phyloP scores from a whole-genome alignment of 2,329 filamentous ascomycete species.

The Fusarium hainanense region DNA sequence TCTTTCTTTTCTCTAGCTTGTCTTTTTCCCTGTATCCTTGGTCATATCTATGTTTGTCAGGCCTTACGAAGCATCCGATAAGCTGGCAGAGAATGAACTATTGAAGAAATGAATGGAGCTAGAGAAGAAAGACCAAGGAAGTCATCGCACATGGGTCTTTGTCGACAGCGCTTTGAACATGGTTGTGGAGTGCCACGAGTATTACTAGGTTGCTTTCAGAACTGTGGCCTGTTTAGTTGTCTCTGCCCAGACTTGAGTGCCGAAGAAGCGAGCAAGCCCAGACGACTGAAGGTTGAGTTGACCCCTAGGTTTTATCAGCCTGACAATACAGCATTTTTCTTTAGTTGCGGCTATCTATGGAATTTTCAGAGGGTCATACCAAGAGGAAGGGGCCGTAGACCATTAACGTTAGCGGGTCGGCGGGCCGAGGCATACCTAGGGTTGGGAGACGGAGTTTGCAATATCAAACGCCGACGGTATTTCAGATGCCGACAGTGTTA shows the following conservation, averaged over 20 bases:
- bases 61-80: background rate
- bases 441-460: background rate
- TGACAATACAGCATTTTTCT: background rate
- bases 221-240: background rate
- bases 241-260: background rate
- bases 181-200: background rate
- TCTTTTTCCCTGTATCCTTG: background rate
- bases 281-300: background rate
- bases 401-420: no score
- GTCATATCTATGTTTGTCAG: background rate
- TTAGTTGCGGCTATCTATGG: background rate
- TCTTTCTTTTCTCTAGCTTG: background rate
- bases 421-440: no score
- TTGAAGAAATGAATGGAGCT: background rate
- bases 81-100: background rate
- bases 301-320: background rate
- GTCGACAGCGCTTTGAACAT: background rate
- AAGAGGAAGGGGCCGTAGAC: background rate
- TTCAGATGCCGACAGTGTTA: background rate
- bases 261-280: background rate
- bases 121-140: background rate
- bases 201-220: background rate
- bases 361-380: background rate
- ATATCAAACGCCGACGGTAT: background rate
- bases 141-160: background rate